A percentile compares a stretch with the other conserved stretches of the same genome.
Conservation (phyloP, 1,284 basidiomycete species). For the Cryptococcus maquisensis region DNA sequence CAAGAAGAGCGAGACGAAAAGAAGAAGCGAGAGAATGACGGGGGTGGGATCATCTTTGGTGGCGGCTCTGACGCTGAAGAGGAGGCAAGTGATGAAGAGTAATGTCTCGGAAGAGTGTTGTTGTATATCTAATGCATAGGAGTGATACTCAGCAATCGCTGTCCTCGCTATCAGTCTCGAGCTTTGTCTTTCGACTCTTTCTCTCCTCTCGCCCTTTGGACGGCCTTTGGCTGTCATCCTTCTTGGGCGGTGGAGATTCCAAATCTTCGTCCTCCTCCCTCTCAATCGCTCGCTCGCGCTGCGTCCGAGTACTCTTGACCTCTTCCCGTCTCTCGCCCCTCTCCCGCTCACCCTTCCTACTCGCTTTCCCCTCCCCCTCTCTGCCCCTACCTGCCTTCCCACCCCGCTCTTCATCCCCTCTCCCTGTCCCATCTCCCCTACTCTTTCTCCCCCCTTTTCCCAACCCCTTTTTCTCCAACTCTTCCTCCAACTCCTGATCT, state of each 20-base stretch:
- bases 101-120: neutral
- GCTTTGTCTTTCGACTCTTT: too few species aligned
- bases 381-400: neutral
- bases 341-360: neutral
- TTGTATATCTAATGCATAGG: neutral
- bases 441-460: neutral
- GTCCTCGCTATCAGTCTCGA: neutral
- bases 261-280: too few species aligned
- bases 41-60: constrained; percentile 35
- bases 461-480: neutral
- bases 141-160: neutral
- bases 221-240: too few species aligned
- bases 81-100: constrained; percentile 4
- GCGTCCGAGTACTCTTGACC: too few species aligned
- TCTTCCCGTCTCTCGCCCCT: neutral
- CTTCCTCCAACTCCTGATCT: neutral
- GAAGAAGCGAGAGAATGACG: constrained; percentile 31
- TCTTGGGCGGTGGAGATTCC: too few species aligned
- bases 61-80: constrained; percentile 18
- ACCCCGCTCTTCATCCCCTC: neutral
- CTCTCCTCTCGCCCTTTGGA: too few species aligned
- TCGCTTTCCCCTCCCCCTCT: neutral
- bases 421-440: too few species aligned
- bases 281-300: too few species aligned
- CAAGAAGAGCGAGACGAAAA: constrained; percentile 33